Evolutionary conservation across 176 grass and related monocot genomes (phyloP).

Genomic region (sorghum (Sorghum bicolor)): DNA sequence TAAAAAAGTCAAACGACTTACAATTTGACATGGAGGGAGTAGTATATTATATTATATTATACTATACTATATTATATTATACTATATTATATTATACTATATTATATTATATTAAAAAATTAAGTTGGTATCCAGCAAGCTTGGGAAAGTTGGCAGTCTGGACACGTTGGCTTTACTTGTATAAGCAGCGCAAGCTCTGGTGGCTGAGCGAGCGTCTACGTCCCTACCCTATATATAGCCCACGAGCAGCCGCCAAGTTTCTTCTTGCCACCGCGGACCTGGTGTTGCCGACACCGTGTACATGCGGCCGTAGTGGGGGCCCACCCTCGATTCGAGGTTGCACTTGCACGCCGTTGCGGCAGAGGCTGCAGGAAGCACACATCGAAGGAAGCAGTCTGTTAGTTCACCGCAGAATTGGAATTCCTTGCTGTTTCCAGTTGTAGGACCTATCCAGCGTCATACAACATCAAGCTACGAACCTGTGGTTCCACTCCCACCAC

Average conservation of each 20-base stretch:
- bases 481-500: background rate
- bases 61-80: too few relatives aligned
- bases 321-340: background rate
- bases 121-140: background rate
- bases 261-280: background rate
- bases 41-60: too few relatives aligned
- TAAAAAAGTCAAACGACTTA: too few relatives aligned
- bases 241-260: background rate
- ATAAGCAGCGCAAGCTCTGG: too few relatives aligned
- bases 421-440: conserved; percentile 1
- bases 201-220: background rate
- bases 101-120: background rate
- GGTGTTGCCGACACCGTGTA: background rate
- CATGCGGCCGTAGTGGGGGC: too few relatives aligned
- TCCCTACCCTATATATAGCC: background rate
- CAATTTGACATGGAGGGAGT: too few relatives aligned
- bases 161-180: background rate
- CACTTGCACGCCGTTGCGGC: background rate
- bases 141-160: background rate
- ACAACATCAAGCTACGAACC: background rate
- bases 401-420: conserved; percentile 3
- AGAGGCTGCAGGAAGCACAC: background rate
- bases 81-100: background rate
- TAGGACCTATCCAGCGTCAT: background rate
- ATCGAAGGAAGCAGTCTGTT: background rate